Evolutionary conservation across 2,329 filamentous ascomycete species (phyloP).

Genomic region (Fusarium anthophilum): DNA sequence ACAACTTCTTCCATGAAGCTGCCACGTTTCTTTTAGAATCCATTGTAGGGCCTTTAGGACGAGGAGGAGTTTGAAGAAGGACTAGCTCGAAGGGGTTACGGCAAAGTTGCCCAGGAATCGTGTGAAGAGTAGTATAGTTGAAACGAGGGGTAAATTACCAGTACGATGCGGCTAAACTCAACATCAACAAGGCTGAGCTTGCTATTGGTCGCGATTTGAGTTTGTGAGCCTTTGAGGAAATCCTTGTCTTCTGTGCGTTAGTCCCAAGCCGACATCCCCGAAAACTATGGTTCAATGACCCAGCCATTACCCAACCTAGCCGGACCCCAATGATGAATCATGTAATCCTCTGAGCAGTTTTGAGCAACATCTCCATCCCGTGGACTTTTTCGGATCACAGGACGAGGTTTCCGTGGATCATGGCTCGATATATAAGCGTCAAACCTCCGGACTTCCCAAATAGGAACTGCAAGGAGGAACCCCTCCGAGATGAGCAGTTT

Average conservation of each 20-base stretch:
- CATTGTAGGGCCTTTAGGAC: background rate
- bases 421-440: slow-evolving; percentile 1
- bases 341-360: background rate
- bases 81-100: background rate
- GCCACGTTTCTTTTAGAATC: background rate
- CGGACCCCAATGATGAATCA: background rate
- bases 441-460: slow-evolving; percentile 19
- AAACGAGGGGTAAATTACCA: background rate
- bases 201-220: background rate
- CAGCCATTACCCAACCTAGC: background rate
- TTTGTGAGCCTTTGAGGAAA: background rate
- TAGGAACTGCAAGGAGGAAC: slow-evolving; percentile 21
- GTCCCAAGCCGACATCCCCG: background rate
- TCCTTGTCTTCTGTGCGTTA: background rate
- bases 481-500: slow-evolving; percentile 28
- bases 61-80: too few species aligned
- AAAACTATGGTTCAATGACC: background rate
- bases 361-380: background rate
- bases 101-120: background rate
- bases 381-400: slow-evolving; percentile 7
- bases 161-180: background rate
- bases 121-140: background rate
- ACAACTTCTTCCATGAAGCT: background rate
- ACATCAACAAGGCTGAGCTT: background rate
- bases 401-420: background rate